Conservation (phyloP, 1,139 yeast genomes). For the Hemisphaericaspora xylanilytica region DNA sequence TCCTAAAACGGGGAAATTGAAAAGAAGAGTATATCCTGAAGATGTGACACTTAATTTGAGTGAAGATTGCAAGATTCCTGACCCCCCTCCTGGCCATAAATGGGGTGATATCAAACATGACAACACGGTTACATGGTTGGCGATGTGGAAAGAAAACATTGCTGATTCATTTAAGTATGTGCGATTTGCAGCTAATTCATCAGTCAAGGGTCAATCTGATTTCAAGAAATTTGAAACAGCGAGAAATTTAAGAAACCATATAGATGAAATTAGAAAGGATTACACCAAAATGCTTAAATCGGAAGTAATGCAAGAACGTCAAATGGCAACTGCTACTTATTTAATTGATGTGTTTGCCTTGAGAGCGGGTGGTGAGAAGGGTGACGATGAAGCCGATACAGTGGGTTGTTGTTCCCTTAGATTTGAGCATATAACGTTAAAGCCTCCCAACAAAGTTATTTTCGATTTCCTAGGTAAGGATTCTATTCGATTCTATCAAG, state of each 20-base stretch:
- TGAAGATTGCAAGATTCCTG: constrained; percentile 68
- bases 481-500: constrained; percentile 88
- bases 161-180: constrained; percentile 84
- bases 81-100: constrained; percentile 79
- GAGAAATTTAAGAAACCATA: constrained; percentile 71
- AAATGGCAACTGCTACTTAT: constrained; percentile 92
- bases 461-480: constrained; percentile 97
- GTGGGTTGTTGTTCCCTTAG: constrained; percentile 96
- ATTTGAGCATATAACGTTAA: constrained; percentile 81
- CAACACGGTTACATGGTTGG: constrained; percentile 91
- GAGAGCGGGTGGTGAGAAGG: constrained; percentile 98
- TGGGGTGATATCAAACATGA: constrained; percentile 94
- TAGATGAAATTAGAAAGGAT: constrained; percentile 72
- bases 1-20: constrained; percentile 89
- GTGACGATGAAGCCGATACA: constrained; percentile 97
- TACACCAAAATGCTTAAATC: constrained; percentile 71
- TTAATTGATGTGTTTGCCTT: constrained; percentile 91
- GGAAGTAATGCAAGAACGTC: constrained; percentile 79
- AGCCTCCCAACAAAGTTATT: constrained; percentile 84
- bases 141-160: constrained; percentile 95
- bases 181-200: constrained; percentile 86
- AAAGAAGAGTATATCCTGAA: constrained; percentile 82
- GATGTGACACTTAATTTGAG: constrained; percentile 85
- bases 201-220: constrained; percentile 88
- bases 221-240: constrained; percentile 92